Percentiles rank a stretch among this genome's conserved stretches.
Evolutionary conservation across 805 yeast species (phyloP).

Genomic region (Kregervanrija fluxuum): DNA sequence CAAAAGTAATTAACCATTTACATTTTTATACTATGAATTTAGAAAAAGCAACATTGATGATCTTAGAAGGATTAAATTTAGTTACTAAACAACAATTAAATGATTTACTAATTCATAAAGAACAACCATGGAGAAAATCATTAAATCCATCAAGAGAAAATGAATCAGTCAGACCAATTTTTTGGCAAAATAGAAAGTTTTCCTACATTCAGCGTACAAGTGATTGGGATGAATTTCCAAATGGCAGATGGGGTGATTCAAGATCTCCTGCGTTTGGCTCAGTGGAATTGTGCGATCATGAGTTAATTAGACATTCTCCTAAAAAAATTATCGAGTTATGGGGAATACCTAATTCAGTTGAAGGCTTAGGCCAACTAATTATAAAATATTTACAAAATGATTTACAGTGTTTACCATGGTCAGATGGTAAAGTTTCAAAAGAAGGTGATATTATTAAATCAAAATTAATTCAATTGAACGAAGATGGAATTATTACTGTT

Average conservation of each 20-base stretch:
- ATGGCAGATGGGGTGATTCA: slow-evolving; percentile 98
- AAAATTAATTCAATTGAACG: slow-evolving; percentile 57
- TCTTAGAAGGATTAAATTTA: slow-evolving; percentile 66
- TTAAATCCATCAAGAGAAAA: slow-evolving; percentile 70
- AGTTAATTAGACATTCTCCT: slow-evolving; percentile 74
- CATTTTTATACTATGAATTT: slow-evolving; percentile 98
- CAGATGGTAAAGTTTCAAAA: slow-evolving; percentile 78
- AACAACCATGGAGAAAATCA: slow-evolving; percentile 87
- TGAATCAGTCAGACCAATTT: slow-evolving; percentile 87
- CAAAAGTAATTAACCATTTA: slow-evolving; percentile 73
- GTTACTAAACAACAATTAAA: slow-evolving; percentile 23
- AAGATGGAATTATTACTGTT: slow-evolving; percentile 66
- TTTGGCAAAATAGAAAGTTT: slow-evolving; percentile 92
- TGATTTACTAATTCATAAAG: slow-evolving; percentile 15
- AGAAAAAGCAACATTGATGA: slow-evolving; percentile 85
- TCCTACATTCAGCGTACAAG: slow-evolving; percentile 85
- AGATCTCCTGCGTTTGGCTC: slow-evolving; percentile 96
- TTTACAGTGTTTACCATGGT: slow-evolving; percentile 82
- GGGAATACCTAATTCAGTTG: slow-evolving; percentile 66
- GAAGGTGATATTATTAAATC: slow-evolving; percentile 62
- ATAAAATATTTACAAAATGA: slow-evolving; percentile 65
- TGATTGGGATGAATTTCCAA: slow-evolving; percentile 97
- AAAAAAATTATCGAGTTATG: slow-evolving; percentile 77
- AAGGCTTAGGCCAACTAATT: slow-evolving; percentile 59
- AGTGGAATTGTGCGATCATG: slow-evolving; percentile 72